Conservation (phyloP, 805 yeast species). For the Nakazawaea wickerhamii region DNA sequence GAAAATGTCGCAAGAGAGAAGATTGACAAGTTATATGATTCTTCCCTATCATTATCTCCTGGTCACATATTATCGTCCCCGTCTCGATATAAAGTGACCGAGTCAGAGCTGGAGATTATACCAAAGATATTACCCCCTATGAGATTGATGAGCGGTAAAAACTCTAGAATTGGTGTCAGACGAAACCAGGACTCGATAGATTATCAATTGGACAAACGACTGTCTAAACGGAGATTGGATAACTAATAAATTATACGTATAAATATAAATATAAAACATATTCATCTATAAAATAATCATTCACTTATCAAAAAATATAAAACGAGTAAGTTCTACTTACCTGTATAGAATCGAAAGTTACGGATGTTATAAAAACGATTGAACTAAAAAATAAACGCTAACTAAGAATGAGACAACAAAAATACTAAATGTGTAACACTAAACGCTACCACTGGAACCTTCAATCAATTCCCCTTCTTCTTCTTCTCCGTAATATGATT, state of each 20-base stretch:
- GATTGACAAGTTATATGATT: background rate
- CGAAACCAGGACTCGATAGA: background rate
- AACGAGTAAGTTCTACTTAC: background rate
- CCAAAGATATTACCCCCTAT: slow-evolving; percentile 1
- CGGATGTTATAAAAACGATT: background rate
- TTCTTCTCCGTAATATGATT: slow-evolving; percentile 3
- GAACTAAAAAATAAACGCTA: background rate
- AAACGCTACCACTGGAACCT: background rate
- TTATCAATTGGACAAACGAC: no score
- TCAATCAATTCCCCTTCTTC: background rate
- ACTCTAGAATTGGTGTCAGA: background rate
- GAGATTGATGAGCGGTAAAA: slow-evolving; percentile 1
- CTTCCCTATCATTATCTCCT: background rate
- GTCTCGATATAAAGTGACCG: background rate
- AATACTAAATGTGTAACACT: background rate
- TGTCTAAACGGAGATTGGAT: background rate
- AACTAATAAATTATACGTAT: no score
- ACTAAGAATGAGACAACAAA: background rate
- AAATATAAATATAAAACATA: background rate
- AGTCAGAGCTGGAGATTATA: background rate
- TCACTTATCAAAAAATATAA: no score
- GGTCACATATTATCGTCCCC: slow-evolving; percentile 2
- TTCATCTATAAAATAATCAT: background rate
- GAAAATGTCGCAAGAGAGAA: background rate
- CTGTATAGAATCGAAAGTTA: background rate